phyloP scores from a whole-genome alignment of 164 flowering plant genomes.

The Cinnamomum micranthum region DNA sequence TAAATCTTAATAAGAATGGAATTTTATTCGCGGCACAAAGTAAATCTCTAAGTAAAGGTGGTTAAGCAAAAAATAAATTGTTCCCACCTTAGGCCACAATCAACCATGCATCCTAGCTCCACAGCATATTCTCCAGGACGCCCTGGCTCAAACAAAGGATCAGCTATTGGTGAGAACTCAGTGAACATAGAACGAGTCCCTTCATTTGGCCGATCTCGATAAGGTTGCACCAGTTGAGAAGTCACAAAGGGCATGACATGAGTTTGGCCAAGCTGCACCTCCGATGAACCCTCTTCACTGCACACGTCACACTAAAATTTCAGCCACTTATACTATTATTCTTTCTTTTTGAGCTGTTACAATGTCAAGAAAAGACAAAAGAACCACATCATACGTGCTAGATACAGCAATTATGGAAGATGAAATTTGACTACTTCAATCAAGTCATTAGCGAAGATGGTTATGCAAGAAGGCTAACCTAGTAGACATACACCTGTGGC shows the following conservation, averaged over 20 bases:
- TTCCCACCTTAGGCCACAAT: slow-evolving; percentile 81
- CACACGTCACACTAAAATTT: slow-evolving; percentile 11
- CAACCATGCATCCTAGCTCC: slow-evolving; percentile 84
- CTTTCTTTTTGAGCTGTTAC: background rate
- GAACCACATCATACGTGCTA: background rate
- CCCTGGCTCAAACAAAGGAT: slow-evolving; percentile 94
- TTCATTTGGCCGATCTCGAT: slow-evolving; percentile 84
- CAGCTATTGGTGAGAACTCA: slow-evolving; percentile 99
- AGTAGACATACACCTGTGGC: background rate
- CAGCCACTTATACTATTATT: background rate
- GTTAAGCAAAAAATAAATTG: background rate
- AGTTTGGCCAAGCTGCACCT: slow-evolving; percentile 91
- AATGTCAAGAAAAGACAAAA: background rate
- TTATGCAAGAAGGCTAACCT: background rate
- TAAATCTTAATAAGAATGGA: background rate
- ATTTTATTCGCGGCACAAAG: background rate
- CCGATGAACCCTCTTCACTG: slow-evolving; percentile 89
- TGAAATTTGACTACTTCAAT: background rate
- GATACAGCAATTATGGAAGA: background rate
- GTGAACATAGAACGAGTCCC: slow-evolving; percentile 77
- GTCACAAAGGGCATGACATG: slow-evolving; percentile 89
- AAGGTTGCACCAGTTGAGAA: slow-evolving; percentile 80
- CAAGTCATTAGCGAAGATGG: background rate
- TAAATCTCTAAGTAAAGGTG: background rate
- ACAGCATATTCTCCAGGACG: slow-evolving; percentile 91